These are phyloP conservation scores for Aphanomyces astaci DNA, from an alignment of 352 stramenopile genomes.

Conservation along the genomic window DNA sequence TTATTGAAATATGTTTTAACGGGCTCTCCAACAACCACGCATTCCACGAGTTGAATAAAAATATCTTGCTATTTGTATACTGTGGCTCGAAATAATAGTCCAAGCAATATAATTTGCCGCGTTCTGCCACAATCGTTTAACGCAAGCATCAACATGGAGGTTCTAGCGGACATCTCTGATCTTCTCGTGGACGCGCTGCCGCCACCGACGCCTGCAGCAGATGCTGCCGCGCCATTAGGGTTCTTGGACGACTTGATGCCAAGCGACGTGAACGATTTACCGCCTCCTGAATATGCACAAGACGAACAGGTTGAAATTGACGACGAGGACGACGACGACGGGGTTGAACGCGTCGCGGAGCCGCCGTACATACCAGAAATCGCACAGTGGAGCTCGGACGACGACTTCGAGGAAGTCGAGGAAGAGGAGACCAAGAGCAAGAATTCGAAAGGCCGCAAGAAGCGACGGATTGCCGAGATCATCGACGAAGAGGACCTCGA, in stretches of 20 bases:
- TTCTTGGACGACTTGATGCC: neutral
- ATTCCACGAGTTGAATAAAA: no score
- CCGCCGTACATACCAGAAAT: slow-evolving; percentile 19
- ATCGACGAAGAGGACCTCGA: slow-evolving; percentile 65
- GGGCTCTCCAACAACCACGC: no score
- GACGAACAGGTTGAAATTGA: slow-evolving; percentile 3
- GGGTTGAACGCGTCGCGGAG: slow-evolving; percentile 19
- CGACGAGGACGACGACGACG: slow-evolving; percentile 21
- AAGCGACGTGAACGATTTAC: neutral
- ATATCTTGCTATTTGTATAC: neutral
- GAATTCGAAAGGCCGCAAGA: slow-evolving; percentile 32
- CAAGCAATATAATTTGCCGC: neutral
- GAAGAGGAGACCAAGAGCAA: slow-evolving; percentile 26
- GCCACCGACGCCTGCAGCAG: neutral
- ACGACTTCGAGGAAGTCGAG: slow-evolving; percentile 13
- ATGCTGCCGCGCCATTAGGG: neutral
- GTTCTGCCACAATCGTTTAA: neutral
- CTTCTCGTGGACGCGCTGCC: neutral
- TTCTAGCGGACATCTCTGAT: slow-evolving; percentile 21
- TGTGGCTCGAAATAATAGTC: neutral
- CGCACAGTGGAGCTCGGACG: slow-evolving; percentile 16
- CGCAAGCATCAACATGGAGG: slow-evolving; percentile 6
- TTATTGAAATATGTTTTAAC: no score
- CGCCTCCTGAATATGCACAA: neutral
- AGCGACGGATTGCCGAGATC: slow-evolving; percentile 55